Conservation (phyloP, 345 rosid species). For the Salix exigua region DNA sequence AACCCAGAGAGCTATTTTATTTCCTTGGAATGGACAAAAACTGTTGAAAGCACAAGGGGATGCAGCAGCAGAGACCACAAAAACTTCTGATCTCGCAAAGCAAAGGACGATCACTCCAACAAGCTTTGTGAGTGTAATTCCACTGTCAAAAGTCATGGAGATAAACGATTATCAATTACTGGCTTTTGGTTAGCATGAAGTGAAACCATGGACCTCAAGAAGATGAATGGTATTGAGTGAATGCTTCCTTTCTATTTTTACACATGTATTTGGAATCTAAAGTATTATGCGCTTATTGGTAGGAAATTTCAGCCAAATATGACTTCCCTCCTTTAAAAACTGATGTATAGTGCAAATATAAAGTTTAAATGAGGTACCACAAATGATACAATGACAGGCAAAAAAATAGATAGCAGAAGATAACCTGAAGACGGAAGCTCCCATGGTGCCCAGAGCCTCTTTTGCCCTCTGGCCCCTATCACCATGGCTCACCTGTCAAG, state of each 20-base stretch:
- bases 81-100: conserved; percentile 83
- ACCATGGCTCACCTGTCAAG: conserved; percentile 15
- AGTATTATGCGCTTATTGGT: no score
- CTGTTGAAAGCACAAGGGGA: conserved; percentile 14
- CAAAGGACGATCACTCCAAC: conserved; percentile 84
- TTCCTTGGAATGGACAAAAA: neutral
- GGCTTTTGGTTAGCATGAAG: neutral
- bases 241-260: neutral
- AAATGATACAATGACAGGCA: no score
- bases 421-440: conserved; percentile 29
- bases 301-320: no score
- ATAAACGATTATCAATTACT: neutral
- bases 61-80: conserved; percentile 56
- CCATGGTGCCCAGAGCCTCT: conserved; percentile 22
- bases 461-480: conserved; percentile 13
- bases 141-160: conserved; percentile 43
- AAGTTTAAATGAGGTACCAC: neutral
- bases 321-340: neutral
- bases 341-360: neutral
- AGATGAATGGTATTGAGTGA: neutral
- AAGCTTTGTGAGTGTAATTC: conserved; percentile 87
- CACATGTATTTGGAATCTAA: neutral
- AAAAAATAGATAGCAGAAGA: neutral
- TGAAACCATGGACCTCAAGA: neutral
- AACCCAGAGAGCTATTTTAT: neutral